Evolutionary conservation across 768 basidiomycete species (phyloP), one percentile per base, ranked within the genome.

Genomic region (Mycena belliarum): DNA sequence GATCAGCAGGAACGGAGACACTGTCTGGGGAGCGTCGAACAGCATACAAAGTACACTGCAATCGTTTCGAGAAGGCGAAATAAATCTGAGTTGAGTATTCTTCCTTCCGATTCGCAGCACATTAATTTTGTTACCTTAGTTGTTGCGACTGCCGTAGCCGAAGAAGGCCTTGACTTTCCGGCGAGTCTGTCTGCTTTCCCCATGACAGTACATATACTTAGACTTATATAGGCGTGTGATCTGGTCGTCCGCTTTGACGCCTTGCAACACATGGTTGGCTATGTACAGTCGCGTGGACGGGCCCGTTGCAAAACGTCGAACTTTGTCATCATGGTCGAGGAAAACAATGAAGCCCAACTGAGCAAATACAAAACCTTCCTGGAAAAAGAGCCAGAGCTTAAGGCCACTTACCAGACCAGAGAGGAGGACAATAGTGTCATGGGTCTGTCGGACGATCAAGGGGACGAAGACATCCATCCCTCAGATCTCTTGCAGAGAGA

Each of bases 141-240:
- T 21, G 78, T 95, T 61, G 89, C 92, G 5, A 94, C 92, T 0
- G 86, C 87, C 6, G 92, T 95, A 15, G 94, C 92, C 0, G 94
- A 96, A 71, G 94, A 96, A 75, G 94, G 94, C 0, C 79, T 96
- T 18, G 93, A 96, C 69, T 93, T 96, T 73, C 89, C 88, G 23
- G 88, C 89, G 66, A 52, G 82, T 63, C 29, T 44, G 6, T 21
- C 38, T 23, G 18, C 12, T 6, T 6, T 32, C 29, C 29, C 46
- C 25, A 6, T 35, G 35, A n/a, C 35, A 1, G 16, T 29, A 25
- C 18, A 6, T 40, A 4, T 52, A 20, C 37, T 16, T 35, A 40
- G 23, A 26, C 6, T 24, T 7, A 59, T 28, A 32, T 52, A 91
- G 89, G 87, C 87, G 12, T 95, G 93, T 69, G 89, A 93, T 66